Conservation (phyloP, 805 yeast species). For the Vanderwaltozyma tropicalis region DNA sequence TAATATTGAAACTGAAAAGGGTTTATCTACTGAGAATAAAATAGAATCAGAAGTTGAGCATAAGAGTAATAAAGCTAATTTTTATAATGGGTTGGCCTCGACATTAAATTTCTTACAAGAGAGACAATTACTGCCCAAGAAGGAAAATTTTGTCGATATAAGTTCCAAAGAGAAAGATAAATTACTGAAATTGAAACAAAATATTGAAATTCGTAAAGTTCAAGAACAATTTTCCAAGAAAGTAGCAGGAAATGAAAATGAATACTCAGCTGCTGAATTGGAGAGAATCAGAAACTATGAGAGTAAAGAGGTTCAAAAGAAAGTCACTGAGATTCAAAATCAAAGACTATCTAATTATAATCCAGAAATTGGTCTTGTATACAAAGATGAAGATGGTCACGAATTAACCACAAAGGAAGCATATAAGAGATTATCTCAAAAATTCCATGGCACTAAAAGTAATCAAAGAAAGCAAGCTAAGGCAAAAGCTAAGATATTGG, state of each 20-base stretch:
- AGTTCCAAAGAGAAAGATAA: background rate
- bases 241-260: background rate
- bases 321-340: slow-evolving; percentile 20
- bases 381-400: slow-evolving; percentile 56
- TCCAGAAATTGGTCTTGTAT: slow-evolving; percentile 39
- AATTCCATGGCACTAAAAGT: slow-evolving; percentile 54
- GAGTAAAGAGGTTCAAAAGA: slow-evolving; percentile 21
- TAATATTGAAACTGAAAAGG: background rate
- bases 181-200: slow-evolving; percentile 5
- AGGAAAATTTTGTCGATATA: background rate
- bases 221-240: slow-evolving; percentile 9
- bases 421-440: slow-evolving; percentile 63
- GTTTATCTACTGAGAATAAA: background rate
- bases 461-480: slow-evolving; percentile 20
- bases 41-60: background rate
- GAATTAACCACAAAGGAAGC: slow-evolving; percentile 57
- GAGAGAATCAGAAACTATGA: slow-evolving; percentile 10
- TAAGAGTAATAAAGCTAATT: slow-evolving; percentile 6
- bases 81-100: slow-evolving; percentile 24
- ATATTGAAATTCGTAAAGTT: slow-evolving; percentile 5
- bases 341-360: slow-evolving; percentile 30
- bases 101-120: slow-evolving; percentile 18
- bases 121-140: slow-evolving; percentile 7
- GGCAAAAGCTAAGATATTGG: slow-evolving; percentile 13
- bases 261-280: slow-evolving; percentile 2